These are phyloP conservation scores for Nymphaea colorata DNA, from an alignment of 164 flowering plant species.

Conservation along the genomic window DNA sequence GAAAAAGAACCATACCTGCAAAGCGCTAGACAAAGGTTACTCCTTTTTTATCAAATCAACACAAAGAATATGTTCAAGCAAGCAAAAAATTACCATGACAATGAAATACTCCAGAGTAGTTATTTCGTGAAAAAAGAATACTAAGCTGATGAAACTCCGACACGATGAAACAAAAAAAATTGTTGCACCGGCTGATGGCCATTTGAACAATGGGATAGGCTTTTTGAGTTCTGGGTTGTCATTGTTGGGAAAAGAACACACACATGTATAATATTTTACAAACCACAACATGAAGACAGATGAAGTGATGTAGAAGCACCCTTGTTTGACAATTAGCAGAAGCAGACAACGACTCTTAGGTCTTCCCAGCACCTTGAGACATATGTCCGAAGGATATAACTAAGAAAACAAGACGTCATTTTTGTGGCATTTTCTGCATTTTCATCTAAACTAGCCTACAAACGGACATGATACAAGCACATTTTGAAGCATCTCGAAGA, in stretches of 20 bases:
- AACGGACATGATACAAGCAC: background rate
- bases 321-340: no score
- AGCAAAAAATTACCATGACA: background rate
- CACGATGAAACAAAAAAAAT: background rate
- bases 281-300: no score
- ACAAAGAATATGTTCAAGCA: background rate
- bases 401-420: no score
- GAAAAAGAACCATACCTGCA: conserved; percentile 1
- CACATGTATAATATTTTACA: no score
- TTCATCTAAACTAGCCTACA: background rate
- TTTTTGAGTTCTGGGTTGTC: no score
- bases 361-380: no score
- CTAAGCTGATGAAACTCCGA: background rate
- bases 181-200: background rate
- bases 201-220: no score
- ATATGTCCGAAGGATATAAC: no score
- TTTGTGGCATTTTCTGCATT: background rate
- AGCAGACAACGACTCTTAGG: no score
- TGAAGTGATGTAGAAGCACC: no score
- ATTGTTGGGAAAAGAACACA: no score
- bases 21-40: background rate
- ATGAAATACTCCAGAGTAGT: no score
- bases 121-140: background rate
- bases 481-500: background rate
- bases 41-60: background rate